Base-by-base conservation (phyloP, 2,329 filamentous ascomycete genomes). In the Mariannaea sp. region DNA sequence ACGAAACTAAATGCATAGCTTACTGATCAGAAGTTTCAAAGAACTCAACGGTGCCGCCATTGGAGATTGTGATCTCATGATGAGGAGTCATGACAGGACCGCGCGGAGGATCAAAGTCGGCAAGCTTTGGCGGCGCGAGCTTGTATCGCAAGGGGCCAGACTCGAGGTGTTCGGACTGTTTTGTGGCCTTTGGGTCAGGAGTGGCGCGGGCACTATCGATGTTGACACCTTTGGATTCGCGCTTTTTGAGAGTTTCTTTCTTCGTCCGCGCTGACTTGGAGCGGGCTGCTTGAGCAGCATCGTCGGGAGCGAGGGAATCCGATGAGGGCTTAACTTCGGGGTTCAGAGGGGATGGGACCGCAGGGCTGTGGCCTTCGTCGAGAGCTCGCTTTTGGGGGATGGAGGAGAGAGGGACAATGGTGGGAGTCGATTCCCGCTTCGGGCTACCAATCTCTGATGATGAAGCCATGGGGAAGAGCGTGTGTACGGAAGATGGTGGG, bases 301-400 rank as follows among this genome's bases (percentile, higher is more conserved):
- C 80, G 29, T 81, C 78, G 10, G 70, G 68, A 12, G 70, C 65
- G 17, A 72, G 71, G 3, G 71, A 64, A 49, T 74, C 75, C 35
- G 67, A 67, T 7, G 69, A 67, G 8, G 69, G 62, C 55, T 69
- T 82, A 57, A 80, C 78, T 39, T 87, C 84, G 40, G 86, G 85
- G 63, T 92, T 92, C 57, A 92, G 80, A 22, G 88, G 88, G 9
- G 89, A 92, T 3, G 88, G 84, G 2, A 91, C 79, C 10, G 85
- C 80, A 4, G 89, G 88, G 56, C 80, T 80, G 70, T 92, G 85
- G 67, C 84, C 84, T 64, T 89, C 87, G 56, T 89, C 86, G 24
- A 88, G 77, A 17, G 77, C 75, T 54, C 86, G 84, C 65, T 89
- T 89, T 67, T 87, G 80, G 3, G 85, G 83, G 19, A 87, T 74